Conservation (phyloP, 352 stramenopile species). For the Pythium inflatum region DNA sequence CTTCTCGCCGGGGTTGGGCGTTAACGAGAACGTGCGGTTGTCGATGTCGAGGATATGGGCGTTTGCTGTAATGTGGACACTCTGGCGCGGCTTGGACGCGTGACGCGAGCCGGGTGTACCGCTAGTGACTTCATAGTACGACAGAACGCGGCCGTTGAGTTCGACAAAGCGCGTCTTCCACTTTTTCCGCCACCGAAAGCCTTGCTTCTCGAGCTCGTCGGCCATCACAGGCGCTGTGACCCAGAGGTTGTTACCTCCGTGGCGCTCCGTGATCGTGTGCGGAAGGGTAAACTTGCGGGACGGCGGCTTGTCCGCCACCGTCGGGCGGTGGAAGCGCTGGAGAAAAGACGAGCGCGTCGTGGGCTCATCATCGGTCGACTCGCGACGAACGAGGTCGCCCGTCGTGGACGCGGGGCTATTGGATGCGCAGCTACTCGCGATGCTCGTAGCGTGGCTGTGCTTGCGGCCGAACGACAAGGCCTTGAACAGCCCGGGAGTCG, state of each 20-base stretch:
- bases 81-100: constrained; percentile 42
- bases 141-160: constrained; percentile 70
- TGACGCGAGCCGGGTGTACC: constrained; percentile 7
- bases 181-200: constrained; percentile 79
- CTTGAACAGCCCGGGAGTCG: constrained; percentile 5
- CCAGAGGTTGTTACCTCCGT: constrained; percentile 72
- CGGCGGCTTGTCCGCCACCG: constrained; percentile 17
- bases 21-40: constrained; percentile 56
- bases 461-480: not conserved
- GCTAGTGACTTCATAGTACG: constrained; percentile 57
- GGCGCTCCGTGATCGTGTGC: constrained; percentile 79
- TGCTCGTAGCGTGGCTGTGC: constrained; percentile 30
- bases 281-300: constrained; percentile 47
- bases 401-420: constrained; percentile 5
- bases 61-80: constrained; percentile 66
- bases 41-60: constrained; percentile 59
- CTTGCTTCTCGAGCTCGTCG: constrained; percentile 75
- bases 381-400: not conserved
- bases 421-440: constrained; percentile 23
- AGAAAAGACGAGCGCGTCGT: constrained; percentile 15
- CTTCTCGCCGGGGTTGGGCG: constrained; percentile 51
- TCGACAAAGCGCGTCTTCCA: constrained; percentile 78
- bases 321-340: constrained; percentile 27
- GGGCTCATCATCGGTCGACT: not conserved
- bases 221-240: constrained; percentile 71